phyloP scores from a whole-genome alignment of 129 eudicot species.

The Centaurea solstitialis region DNA sequence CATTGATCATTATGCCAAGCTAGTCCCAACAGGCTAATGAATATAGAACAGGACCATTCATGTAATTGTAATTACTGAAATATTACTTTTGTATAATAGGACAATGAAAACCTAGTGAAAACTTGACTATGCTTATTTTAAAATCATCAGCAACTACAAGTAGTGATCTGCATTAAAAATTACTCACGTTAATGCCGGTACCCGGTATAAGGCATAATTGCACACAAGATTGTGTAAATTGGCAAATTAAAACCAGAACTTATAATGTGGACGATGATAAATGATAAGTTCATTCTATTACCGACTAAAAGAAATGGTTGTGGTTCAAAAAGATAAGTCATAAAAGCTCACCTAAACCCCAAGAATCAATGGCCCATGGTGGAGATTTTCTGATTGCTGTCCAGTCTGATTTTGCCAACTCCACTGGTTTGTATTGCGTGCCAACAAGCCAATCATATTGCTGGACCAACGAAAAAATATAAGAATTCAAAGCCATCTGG shows the following conservation, averaged over 20 bases:
- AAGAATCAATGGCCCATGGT: conserved; percentile 98
- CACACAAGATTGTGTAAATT: conserved; percentile 9
- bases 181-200: conserved; percentile 2
- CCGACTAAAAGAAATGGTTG: neutral
- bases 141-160: neutral
- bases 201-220: neutral
- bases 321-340: neutral
- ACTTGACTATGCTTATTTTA: neutral
- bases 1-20: conserved; percentile 4
- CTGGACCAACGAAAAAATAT: conserved; percentile 42
- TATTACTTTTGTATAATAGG: neutral
- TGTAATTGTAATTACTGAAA: neutral
- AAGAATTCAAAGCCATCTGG: conserved; percentile 6
- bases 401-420: conserved; percentile 90
- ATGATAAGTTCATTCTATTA: neutral
- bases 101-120: conserved; percentile 6
- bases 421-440: conserved; percentile 93
- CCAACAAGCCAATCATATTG: conserved; percentile 98
- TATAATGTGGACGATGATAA: neutral
- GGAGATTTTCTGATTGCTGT: conserved; percentile 79
- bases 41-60: neutral
- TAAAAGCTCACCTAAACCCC: conserved; percentile 90
- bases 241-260: neutral
- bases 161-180: neutral
- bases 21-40: neutral